These are phyloP conservation scores for Blastobotrys serpentis DNA, from an alignment of 1,139 yeast species.

Conservation along the genomic window DNA sequence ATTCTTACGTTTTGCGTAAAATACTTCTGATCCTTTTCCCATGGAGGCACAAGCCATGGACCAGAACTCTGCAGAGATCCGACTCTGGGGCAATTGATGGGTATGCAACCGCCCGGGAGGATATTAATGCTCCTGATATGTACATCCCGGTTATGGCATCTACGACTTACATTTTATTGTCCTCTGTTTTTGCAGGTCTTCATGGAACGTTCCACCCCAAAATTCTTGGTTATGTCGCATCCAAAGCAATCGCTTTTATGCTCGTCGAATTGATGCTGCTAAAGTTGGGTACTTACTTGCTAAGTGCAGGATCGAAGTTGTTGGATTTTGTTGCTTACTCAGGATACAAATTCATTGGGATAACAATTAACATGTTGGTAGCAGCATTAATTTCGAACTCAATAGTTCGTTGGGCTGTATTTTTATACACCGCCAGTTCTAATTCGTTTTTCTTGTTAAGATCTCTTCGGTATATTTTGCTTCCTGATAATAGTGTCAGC, in stretches of 20 bases:
- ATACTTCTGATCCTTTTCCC: conserved; percentile 77
- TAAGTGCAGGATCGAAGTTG: conserved; percentile 56
- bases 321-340: conserved; percentile 88
- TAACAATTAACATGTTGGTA: conserved; percentile 41
- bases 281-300: conserved; percentile 61
- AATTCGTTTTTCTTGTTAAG: conserved; percentile 58
- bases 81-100: conserved; percentile 44
- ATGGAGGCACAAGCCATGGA: conserved; percentile 71
- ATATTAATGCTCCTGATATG: conserved; percentile 93
- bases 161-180: conserved; percentile 79
- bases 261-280: conserved; percentile 64
- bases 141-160: conserved; percentile 79
- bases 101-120: conserved; percentile 74
- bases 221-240: conserved; percentile 83
- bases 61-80: conserved; percentile 39
- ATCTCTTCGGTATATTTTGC: conserved; percentile 76
- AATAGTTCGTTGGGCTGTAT: conserved; percentile 46
- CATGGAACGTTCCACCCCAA: conserved; percentile 93
- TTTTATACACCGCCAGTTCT: conserved; percentile 42
- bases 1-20: conserved; percentile 77
- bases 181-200: conserved; percentile 85
- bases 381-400: conserved; percentile 44
- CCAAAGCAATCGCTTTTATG: conserved; percentile 83
- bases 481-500: conserved; percentile 42
- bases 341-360: conserved; percentile 90